Evolutionary conservation across 208 protist genomes (phyloP).

Genomic region (Porcisia deanei): DNA sequence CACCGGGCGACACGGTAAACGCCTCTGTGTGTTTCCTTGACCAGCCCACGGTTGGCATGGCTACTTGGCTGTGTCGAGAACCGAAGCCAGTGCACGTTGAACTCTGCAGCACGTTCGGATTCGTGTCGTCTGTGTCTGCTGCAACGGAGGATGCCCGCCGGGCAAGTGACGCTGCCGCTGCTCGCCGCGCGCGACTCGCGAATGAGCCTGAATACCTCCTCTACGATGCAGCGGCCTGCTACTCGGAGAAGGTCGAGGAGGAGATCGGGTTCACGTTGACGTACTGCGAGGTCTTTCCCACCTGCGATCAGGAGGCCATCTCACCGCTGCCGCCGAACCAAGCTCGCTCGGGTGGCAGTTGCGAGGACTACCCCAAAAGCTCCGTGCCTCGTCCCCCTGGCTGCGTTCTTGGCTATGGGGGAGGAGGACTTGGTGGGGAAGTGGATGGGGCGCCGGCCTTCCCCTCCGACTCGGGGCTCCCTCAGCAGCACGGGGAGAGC

Average conservation of each 20-base stretch:
- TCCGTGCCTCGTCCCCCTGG: not conserved
- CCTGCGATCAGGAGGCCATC: not conserved
- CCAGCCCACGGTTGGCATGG: constrained; percentile 70
- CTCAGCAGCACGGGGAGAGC: not conserved
- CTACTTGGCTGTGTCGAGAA: constrained; percentile 41
- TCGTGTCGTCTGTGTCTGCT: constrained; percentile 52
- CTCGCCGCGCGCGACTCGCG: not conserved
- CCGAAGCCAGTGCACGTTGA: constrained; percentile 50
- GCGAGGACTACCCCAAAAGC: not conserved
- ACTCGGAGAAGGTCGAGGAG: constrained; percentile 38
- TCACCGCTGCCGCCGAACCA: not conserved
- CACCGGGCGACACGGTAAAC: constrained; percentile 27
- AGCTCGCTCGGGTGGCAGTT: not conserved
- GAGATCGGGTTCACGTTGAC: constrained; percentile 78
- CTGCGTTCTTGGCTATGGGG: not conserved
- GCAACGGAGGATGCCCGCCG: constrained; percentile 13
- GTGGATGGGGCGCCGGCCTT: not conserved
- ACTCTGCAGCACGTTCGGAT: constrained; percentile 52
- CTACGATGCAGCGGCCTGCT: constrained; percentile 12
- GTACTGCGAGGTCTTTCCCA: constrained; percentile 58
- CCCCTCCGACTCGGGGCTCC: not conserved
- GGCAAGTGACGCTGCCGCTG: not conserved
- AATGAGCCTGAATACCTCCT: constrained; percentile 24
- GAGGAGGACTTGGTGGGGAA: not conserved
- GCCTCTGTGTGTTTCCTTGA: constrained; percentile 72